Base-by-base conservation (phyloP, 345 rosid species). In the Schrenkiella parvula region DNA sequence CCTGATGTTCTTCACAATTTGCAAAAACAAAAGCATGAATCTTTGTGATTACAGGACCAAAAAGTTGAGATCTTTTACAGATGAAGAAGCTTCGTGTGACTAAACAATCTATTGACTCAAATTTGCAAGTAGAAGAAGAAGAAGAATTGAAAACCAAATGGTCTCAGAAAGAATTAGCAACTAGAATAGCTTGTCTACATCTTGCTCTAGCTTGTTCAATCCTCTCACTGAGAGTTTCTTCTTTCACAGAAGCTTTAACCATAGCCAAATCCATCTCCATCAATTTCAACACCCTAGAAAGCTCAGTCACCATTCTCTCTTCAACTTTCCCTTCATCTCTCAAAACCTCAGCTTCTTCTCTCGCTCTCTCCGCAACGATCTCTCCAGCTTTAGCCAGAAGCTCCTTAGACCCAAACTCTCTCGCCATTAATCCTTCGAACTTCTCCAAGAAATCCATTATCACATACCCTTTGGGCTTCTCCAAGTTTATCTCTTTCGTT, bases 221-320 rank as follows among this genome's bases (percentile, higher is more conserved):
- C 80, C 98, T 85, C 78, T 89, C 82, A 48, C 23, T 69, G 70
- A 93, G 52, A 41, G 98, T 93, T 41, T 89, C 93, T 55, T 86
- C 87, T 43, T 90, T 90, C 1, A 90, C 88, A 2, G 98, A 85
- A 64, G 92, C 97, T 81, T 87, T 90, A 1, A 90, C 97, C 98
- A 93, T 89, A 8, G 91, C 96, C 72, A 93, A 80, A 71, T 93
- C 98, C 98, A 93, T 93, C 88, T 93, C 96, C 97, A 90, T 86
- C 87, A 90, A 53, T 82, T 76, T 87, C 87, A 93, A 78, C 34
- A 93, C 98, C 72, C 98, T 87, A n/a, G 73, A 85, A 73, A 93
- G 72, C 78, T 90, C 97, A 5, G 92, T 90, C 61, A 90, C 93
- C 92, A 90, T 79, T 75, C 91, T 84, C 13, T 86, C 96, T 55